phyloP scores from a whole-genome alignment of 768 basidiomycete genomes.

The Amyloporia xantha region DNA sequence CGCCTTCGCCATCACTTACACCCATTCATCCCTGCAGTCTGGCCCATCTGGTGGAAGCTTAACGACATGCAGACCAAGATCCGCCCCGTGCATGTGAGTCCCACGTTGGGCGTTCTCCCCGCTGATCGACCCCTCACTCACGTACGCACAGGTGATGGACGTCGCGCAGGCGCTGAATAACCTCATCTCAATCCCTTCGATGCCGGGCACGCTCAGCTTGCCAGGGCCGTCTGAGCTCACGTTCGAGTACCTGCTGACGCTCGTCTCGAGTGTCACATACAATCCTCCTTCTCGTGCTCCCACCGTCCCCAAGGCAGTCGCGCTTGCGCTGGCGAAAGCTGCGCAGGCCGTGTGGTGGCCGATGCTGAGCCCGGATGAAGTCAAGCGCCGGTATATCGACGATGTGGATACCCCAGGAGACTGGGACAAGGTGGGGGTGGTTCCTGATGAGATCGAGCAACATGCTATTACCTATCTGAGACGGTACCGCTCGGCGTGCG shows the following conservation, averaged over 20 bases:
- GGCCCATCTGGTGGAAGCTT: constrained; percentile 91
- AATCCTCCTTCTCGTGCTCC: constrained; percentile 67
- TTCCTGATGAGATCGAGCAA: constrained; percentile 78
- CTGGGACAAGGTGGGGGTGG: constrained; percentile 79
- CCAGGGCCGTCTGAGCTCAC: constrained; percentile 87
- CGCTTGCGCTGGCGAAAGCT: constrained; percentile 56
- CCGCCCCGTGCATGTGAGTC: constrained; percentile 68
- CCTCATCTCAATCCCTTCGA: constrained; percentile 54
- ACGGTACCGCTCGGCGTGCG: constrained; percentile 84
- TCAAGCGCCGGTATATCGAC: constrained; percentile 80
- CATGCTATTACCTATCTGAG: constrained; percentile 88
- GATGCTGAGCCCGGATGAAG: constrained; percentile 83
- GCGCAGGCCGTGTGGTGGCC: constrained; percentile 85
- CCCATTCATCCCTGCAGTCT: constrained; percentile 42
- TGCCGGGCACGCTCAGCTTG: constrained; percentile 66
- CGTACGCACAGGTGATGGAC: constrained; percentile 65
- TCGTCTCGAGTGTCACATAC: constrained; percentile 78
- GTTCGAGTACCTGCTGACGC: constrained; percentile 70
- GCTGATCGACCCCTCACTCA: constrained; percentile 9
- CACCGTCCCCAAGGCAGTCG: constrained; percentile 67
- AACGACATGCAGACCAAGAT: constrained; percentile 83
- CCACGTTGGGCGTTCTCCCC: constrained; percentile 5
- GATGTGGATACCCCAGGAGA: constrained; percentile 69
- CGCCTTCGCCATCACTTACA: constrained; percentile 7
- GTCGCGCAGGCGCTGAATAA: constrained; percentile 90